A percentile compares a stretch with the other conserved stretches of the same genome.
Evolutionary conservation across 345 rosid species (phyloP).

Genomic region (Citrus hindsii): DNA sequence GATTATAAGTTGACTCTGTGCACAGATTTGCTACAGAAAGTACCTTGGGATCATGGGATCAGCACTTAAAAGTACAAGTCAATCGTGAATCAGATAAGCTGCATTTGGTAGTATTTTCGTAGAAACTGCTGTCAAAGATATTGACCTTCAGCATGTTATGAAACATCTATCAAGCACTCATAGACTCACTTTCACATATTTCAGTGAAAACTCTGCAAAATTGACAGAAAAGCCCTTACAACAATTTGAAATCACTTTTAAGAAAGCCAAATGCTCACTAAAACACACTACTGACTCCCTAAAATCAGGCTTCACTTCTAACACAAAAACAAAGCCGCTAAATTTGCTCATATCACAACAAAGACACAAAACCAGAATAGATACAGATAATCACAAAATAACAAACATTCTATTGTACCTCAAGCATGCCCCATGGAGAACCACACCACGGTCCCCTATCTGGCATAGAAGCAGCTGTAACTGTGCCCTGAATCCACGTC

Average conservation of each 20-base stretch:
- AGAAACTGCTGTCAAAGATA: neutral
- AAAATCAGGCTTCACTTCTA: neutral
- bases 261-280: neutral
- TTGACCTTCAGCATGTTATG: neutral
- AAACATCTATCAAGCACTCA: neutral
- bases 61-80: neutral
- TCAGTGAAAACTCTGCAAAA: neutral
- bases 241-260: neutral
- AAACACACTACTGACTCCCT: neutral
- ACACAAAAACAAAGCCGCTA: neutral
- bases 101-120: neutral
- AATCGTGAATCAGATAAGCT: neutral
- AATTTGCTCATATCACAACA: neutral
- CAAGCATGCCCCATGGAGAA: conserved; percentile 91
- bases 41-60: neutral
- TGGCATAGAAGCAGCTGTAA: conserved; percentile 35
- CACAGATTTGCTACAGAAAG: neutral
- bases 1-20: neutral
- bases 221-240: neutral
- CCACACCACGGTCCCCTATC: conserved; percentile 59
- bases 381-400: neutral
- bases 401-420: conserved; percentile 36
- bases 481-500: conserved; percentile 74
- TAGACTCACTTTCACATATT: neutral
- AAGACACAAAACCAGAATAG: neutral